Evolutionary conservation across 192 early-diverging fungal genomes (phyloP).

Genomic region (Phlyctochytrium arcticum): DNA sequence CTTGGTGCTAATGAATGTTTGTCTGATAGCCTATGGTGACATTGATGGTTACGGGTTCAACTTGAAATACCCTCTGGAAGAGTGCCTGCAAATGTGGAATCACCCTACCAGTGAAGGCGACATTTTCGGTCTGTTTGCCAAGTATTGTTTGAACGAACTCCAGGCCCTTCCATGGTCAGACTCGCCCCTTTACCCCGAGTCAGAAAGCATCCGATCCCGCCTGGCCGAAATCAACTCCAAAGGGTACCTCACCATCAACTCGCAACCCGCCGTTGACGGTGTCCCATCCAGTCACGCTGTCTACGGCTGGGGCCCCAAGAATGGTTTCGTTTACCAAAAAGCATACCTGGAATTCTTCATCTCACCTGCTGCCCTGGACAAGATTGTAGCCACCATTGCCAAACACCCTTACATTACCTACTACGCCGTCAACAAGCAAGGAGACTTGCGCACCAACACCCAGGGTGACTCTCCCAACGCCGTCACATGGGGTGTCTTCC

Average conservation of each 20-base stretch:
- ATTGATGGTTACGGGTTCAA: conserved; percentile 76
- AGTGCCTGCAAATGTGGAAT: conserved; percentile 78
- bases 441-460: conserved; percentile 89
- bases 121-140: conserved; percentile 71
- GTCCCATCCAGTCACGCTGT: conserved; percentile 68
- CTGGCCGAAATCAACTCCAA: conserved; percentile 68
- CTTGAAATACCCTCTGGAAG: conserved; percentile 64
- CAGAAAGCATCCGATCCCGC: conserved; percentile 62
- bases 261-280: conserved; percentile 92
- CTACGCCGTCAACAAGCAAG: conserved; percentile 84
- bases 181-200: conserved; percentile 72
- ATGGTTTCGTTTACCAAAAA: conserved; percentile 96
- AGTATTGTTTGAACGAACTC: conserved; percentile 78
- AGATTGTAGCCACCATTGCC: conserved; percentile 66
- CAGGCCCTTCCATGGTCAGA: conserved; percentile 90
- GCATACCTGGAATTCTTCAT: conserved; percentile 97
- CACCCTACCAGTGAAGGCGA: conserved; percentile 62
- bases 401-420: conserved; percentile 71
- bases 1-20: neutral
- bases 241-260: conserved; percentile 96
- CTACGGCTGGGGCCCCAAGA: conserved; percentile 93
- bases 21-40: conserved; percentile 44
- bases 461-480: conserved; percentile 85
- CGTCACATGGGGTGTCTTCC: conserved; percentile 98
- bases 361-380: conserved; percentile 61